phyloP scores from a whole-genome alignment of 139 green algal genomes.

The Asterochloris sp. region DNA sequence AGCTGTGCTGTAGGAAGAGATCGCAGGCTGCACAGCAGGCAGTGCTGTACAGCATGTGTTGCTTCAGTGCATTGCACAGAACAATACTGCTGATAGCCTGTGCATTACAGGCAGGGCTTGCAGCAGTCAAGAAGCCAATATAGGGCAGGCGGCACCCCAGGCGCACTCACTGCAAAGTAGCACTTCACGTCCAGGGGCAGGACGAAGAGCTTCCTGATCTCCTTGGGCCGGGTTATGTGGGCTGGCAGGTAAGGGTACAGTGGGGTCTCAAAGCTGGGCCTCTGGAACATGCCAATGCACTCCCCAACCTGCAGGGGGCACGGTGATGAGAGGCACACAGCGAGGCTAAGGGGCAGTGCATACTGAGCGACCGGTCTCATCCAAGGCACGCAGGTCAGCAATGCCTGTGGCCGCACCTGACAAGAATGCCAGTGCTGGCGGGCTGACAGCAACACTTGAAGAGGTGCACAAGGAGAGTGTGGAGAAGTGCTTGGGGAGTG shows the following conservation, averaged over 20 bases:
- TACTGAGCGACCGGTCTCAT: no score
- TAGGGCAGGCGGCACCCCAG: not conserved
- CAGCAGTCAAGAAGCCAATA: not conserved
- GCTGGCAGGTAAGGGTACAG: conserved; percentile 95
- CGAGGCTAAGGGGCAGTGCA: no score
- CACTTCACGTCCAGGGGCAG: conserved; percentile 83
- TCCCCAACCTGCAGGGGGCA: conserved; percentile 40
- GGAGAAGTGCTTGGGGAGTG: no score
- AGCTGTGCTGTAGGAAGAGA: no score
- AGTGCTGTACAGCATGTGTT: no score
- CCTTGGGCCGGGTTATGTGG: conserved; percentile 95
- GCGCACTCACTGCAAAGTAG: conserved; percentile 81
- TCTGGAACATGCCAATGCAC: conserved; percentile 61
- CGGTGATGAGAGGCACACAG: not conserved
- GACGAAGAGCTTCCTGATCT: conserved; percentile 83
- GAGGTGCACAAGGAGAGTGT: no score
- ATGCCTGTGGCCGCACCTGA: not conserved
- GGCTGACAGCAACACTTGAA: not conserved
- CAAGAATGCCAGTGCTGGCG: not conserved
- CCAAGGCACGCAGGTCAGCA: no score
- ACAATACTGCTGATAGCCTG: no score
- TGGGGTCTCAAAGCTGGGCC: conserved; percentile 90
- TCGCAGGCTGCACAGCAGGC: no score
- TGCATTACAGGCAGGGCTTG: no score
- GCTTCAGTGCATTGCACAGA: no score